These are phyloP conservation scores for Helichrysum umbraculigerum DNA, from an alignment of 129 eudicot species.

Conservation along the genomic window DNA sequence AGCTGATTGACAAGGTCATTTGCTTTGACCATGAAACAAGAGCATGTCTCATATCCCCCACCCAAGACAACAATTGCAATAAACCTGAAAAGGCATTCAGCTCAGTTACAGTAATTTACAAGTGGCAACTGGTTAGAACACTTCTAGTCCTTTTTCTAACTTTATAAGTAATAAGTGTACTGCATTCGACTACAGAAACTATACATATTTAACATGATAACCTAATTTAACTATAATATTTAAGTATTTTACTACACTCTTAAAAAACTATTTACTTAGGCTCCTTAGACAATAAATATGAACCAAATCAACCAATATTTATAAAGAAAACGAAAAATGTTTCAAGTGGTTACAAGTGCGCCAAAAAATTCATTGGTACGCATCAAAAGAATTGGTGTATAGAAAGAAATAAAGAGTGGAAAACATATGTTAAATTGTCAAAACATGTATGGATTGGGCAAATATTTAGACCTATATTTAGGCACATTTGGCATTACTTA, in stretches of 20 bases:
- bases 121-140: not conserved
- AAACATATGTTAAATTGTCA: too few species aligned
- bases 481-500: not conserved
- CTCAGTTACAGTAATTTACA: not conserved
- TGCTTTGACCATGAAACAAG: constrained; percentile 36
- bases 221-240: not conserved
- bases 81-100: constrained; percentile 40
- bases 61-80: constrained; percentile 53
- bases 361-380: too few species aligned
- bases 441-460: too few species aligned
- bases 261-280: not conserved
- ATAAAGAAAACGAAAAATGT: too few species aligned
- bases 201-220: not conserved
- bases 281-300: not conserved
- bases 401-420: too few species aligned
- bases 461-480: not conserved
- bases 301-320: not conserved
- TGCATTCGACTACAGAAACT: not conserved
- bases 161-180: not conserved
- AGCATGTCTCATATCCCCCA: constrained; percentile 40
- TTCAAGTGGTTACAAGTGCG: too few species aligned
- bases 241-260: not conserved
- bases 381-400: too few species aligned
- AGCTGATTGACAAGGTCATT: not conserved
- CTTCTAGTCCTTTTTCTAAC: not conserved